phyloP scores from a whole-genome alignment of 768 basidiomycete genomes.

The Lactifluus subvellereus region DNA sequence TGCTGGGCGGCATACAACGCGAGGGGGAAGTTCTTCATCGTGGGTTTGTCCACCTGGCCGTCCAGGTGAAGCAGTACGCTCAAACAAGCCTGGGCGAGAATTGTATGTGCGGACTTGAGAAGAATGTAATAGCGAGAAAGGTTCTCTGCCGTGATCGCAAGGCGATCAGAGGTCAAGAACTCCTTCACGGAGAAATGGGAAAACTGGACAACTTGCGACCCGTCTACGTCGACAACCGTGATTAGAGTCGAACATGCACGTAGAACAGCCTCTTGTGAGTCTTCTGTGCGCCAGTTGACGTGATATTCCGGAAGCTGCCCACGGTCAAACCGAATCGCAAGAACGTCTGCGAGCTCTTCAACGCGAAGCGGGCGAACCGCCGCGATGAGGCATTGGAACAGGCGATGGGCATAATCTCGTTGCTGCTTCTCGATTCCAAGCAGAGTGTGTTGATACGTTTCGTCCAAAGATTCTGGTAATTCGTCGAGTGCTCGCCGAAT shows the following conservation, averaged over 20 bases:
- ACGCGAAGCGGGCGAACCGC: conserved; percentile 5
- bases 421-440: neutral
- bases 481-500: neutral
- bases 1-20: neutral
- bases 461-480: neutral
- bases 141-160: neutral
- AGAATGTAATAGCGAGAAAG: neutral
- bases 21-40: neutral
- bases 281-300: neutral
- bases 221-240: neutral
- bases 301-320: neutral
- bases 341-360: conserved; percentile 10
- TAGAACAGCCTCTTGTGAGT: neutral
- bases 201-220: conserved; percentile 1
- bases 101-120: neutral
- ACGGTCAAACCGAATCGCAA: neutral
- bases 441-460: neutral
- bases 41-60: neutral
- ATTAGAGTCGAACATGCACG: conserved; percentile 3
- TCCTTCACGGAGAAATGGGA: conserved; percentile 12
- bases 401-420: neutral
- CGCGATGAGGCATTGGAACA: conserved; percentile 6
- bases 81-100: conserved; percentile 6
- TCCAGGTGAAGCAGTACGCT: neutral
- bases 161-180: conserved; percentile 2